phyloP scores from a whole-genome alignment of 331 rosid genomes.

The Pyracantha coccinea region DNA sequence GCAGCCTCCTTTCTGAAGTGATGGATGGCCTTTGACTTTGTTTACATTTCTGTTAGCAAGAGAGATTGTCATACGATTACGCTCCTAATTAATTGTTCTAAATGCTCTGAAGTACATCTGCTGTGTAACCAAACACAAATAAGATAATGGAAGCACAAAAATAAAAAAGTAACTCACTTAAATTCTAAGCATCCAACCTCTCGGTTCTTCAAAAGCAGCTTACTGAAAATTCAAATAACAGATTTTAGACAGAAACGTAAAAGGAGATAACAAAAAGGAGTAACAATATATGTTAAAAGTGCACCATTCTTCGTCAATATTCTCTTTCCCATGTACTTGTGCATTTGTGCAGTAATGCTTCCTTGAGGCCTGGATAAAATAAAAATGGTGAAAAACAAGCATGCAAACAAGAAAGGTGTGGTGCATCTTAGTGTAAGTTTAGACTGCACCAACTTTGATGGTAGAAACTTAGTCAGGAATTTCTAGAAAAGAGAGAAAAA shows the following conservation, averaged over 20 bases:
- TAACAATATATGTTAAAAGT: slow-evolving; percentile 12
- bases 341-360: slow-evolving; percentile 91
- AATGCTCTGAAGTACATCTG: neutral
- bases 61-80: neutral
- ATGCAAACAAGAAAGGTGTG: neutral
- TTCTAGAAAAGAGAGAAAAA: too few species aligned
- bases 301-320: slow-evolving; percentile 83
- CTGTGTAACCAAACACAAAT: neutral
- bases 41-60: slow-evolving; percentile 48
- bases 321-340: slow-evolving; percentile 51
- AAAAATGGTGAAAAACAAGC: neutral
- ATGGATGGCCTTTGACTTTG: slow-evolving; percentile 74
- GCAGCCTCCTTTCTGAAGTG: slow-evolving; percentile 90
- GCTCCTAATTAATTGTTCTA: neutral
- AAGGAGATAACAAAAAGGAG: neutral
- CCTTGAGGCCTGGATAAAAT: slow-evolving; percentile 59
- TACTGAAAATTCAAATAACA: slow-evolving; percentile 43
- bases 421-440: neutral
- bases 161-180: slow-evolving; percentile 50
- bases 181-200: slow-evolving; percentile 66
- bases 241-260: slow-evolving; percentile 10
- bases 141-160: neutral
- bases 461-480: neutral
- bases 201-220: slow-evolving; percentile 57
- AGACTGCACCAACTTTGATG: neutral